Evolutionary conservation across 768 basidiomycete genomes (phyloP), one percentile per base, ranked within the genome.

Genomic region (Boletellus emodensis): DNA sequence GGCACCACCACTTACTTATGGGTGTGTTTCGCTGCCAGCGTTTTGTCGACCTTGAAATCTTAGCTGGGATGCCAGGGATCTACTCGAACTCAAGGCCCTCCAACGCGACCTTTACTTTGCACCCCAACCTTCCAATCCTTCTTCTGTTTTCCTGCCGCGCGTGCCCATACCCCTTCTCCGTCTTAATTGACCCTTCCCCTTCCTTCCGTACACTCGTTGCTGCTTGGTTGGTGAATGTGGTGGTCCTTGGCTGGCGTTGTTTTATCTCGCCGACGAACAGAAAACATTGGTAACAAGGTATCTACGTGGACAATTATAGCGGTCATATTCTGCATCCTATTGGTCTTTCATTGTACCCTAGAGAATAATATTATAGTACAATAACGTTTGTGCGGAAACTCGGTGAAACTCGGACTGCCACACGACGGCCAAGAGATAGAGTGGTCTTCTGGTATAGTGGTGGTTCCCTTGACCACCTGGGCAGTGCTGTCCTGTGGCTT

Each of bases 81-180:
- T 84, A 17, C 76, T 86, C 18, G 85, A 87, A 62, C 75, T 86
- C 38, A 84, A 84, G 58, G 82, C 81, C 55, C 82, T 87, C 38
- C 83, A 82, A 53, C 77, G 80, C 11, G 80, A 81, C 7, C 72
- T 85, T 1, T 84, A 84, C 8, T 71, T 74, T 17, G 81, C 84
- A 2, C 70, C 74, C 46, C 84, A 81, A 66, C 75, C 74, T 36
- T 69, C 64, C 33, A 72, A 65, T 12, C 68, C 63, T 17, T 66
- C 69, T 37, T 75, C 74, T 41, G 75, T 71, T 54, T 72, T 79
- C 40, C 71, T 74, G 30, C 70, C 72, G 12, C 68, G 71, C 24
- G 84, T 87, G 6, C 85, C 85, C 35, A 83, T 87, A 36, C 75
- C 76, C 3, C 73, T 87, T 1, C 60, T 87, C 2, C 85, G 84